Evolutionary conservation across 306 rosid species (phyloP).

Genomic region (Mimosa pudica): DNA sequence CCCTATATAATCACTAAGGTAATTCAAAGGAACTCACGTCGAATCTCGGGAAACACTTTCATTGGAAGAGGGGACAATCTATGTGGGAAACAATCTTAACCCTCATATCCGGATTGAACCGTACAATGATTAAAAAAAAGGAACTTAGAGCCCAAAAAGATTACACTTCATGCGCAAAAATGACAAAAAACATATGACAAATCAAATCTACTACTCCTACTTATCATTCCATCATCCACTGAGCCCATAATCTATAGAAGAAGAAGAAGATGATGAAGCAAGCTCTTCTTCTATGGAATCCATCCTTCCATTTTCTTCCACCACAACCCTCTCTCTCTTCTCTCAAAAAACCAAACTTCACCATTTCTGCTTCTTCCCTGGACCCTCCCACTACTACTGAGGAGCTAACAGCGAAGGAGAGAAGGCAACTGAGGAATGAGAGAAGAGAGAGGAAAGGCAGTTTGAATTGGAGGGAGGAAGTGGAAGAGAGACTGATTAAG

Average conservation of each 20-base stretch:
- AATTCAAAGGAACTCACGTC: too few relatives aligned
- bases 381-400: conserved; percentile 44
- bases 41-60: too few relatives aligned
- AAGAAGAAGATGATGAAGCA: conserved; percentile 51
- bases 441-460: conserved; percentile 62
- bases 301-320: conserved; percentile 39
- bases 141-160: too few relatives aligned
- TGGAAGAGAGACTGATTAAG: conserved; percentile 68
- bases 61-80: too few relatives aligned
- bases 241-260: neutral
- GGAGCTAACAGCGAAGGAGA: conserved; percentile 63
- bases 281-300: conserved; percentile 58
- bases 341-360: conserved; percentile 25
- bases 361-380: conserved; percentile 54
- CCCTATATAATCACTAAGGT: too few relatives aligned
- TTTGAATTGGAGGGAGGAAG: conserved; percentile 71
- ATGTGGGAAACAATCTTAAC: too few relatives aligned
- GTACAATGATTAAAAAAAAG: too few relatives aligned
- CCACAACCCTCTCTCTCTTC: conserved; percentile 33
- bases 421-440: conserved; percentile 71
- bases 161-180: too few relatives aligned
- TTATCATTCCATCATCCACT: neutral
- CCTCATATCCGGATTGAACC: too few relatives aligned
- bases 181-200: neutral
- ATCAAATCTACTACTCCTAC: neutral